These are phyloP conservation scores for Psilocybe cubensis DNA, from an alignment of 768 basidiomycete genomes.

Conservation along the genomic window DNA sequence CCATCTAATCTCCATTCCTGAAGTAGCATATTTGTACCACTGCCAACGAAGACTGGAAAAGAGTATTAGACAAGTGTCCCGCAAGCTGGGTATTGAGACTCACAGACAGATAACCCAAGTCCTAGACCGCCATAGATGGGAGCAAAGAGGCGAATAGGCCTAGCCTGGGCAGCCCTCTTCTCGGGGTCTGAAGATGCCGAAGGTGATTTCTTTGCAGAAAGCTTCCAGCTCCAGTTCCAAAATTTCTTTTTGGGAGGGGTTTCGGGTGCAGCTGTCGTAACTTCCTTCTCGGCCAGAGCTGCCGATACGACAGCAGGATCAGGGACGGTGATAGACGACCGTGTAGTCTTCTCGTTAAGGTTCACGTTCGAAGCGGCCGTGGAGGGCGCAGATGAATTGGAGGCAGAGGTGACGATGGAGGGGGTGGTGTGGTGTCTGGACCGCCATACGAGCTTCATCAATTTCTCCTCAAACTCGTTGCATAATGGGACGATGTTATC, in stretches of 20 bases:
- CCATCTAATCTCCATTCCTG: slow-evolving; percentile 73
- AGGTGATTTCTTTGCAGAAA: slow-evolving; percentile 39
- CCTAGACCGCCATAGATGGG: slow-evolving; percentile 77
- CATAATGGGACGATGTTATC: slow-evolving; percentile 79
- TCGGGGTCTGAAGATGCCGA: slow-evolving; percentile 49
- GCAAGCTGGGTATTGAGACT: slow-evolving; percentile 21
- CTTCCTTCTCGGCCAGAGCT: slow-evolving; percentile 33
- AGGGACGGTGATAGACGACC: slow-evolving; percentile 27
- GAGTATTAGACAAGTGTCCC: background rate
- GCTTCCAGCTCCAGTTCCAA: slow-evolving; percentile 51
- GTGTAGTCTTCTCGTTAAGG: slow-evolving; percentile 55
- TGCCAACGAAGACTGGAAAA: slow-evolving; percentile 65
- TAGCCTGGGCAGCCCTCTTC: slow-evolving; percentile 42
- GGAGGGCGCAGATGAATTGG: slow-evolving; percentile 46
- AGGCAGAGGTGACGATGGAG: slow-evolving; percentile 41
- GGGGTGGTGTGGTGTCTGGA: slow-evolving; percentile 39
- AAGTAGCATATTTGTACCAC: slow-evolving; percentile 60
- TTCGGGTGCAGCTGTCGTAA: slow-evolving; percentile 17
- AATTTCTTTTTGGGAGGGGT: slow-evolving; percentile 24
- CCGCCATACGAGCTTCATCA: slow-evolving; percentile 61
- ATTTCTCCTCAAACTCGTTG: slow-evolving; percentile 71
- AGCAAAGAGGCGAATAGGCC: slow-evolving; percentile 66
- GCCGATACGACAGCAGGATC: slow-evolving; percentile 36
- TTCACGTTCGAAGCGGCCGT: slow-evolving; percentile 56
- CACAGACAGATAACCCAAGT: slow-evolving; percentile 68